Base-by-base conservation (phyloP, 2,329 filamentous ascomycete genomes). In the Botryotinia narcissicola region DNA sequence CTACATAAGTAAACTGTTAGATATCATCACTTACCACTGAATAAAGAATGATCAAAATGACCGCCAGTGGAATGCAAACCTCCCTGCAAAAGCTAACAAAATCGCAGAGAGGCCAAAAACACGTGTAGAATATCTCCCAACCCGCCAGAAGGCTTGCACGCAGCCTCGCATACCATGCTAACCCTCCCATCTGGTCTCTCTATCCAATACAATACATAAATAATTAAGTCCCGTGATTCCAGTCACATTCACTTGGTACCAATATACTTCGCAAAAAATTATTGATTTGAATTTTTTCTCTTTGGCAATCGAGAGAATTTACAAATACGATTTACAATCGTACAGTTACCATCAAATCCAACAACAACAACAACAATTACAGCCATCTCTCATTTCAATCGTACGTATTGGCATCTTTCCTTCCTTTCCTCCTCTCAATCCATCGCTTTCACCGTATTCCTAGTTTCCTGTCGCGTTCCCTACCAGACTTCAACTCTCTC, bases 41-140 rank as follows among this genome's bases (percentile, higher is more conserved):
- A 2, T 0, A 7, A 1, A n/a, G n/a, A n/a, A 7, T n/a, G 10
- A 20, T 3, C 40, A 5, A 42, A 14, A 8, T 6, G 22, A 16
- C 2, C 14, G 3, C 16, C 35, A 44, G 2, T 20, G n/a, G 20
- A 14, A 8, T 29, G 7, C 4, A 20, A 10, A 29, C 40, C 2
- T 63, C 4, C 12, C 14, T 44, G 25, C 37, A 4, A 44, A 29
- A 29, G 8, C 22, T 42, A 10, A 2, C 5, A n/a, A 42, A 42
- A 20, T 10, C 25, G 7, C 6, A 63, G 3, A 44, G 18, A n/a
- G 3, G 4, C 20, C 20, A 10, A 6, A 60, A 20, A 7, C 32
- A 60, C 9, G 20, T 8, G 29, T 60, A 10, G 1, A 25, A 44
- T 12, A 22, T 35, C 20, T 12, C 2, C 20, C 32, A 20, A 60